Conservation (phyloP, 495 filamentous ascomycete species). For the Lasiosphaeria ovina region DNA sequence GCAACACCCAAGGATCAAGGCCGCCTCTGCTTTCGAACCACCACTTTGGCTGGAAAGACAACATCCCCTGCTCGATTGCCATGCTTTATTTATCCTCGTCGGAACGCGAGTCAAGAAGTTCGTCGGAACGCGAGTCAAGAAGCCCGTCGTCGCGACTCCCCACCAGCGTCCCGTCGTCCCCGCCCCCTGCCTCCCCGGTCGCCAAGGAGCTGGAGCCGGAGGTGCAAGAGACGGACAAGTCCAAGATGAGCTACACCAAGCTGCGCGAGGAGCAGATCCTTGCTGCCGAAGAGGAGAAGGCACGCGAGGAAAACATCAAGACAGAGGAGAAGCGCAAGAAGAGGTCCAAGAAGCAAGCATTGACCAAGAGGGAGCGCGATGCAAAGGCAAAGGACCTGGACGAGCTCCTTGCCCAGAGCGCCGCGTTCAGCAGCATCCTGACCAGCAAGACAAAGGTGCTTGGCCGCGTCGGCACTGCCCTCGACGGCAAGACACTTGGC, state of each 20-base stretch:
- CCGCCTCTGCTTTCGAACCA: too few species aligned
- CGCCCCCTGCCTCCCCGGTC: conserved; percentile 26
- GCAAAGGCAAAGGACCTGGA: conserved; percentile 52
- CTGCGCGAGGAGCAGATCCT: conserved; percentile 45
- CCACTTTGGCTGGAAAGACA: not conserved
- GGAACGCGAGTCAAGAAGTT: conserved; percentile 26
- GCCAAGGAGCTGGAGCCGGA: not conserved
- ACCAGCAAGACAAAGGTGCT: conserved; percentile 55
- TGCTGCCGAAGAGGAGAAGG: conserved; percentile 53
- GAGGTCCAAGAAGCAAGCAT: conserved; percentile 47
- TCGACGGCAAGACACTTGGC: conserved; percentile 59
- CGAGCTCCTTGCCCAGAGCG: conserved; percentile 46
- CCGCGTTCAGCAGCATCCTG: conserved; percentile 51
- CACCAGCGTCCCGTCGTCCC: conserved; percentile 45
- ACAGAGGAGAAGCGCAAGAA: conserved; percentile 45
- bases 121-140: conserved; percentile 28
- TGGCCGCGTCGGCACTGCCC: conserved; percentile 51
- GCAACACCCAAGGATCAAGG: too few species aligned
- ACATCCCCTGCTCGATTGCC: not conserved
- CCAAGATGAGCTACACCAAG: conserved; percentile 38
- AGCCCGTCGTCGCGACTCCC: conserved; percentile 37
- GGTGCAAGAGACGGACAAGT: conserved; percentile 13
- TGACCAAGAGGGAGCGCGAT: conserved; percentile 53
- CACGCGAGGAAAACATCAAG: conserved; percentile 46
- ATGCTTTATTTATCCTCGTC: conserved; percentile 23